Percentiles rank a stretch among this genome's conserved stretches.
These are phyloP conservation scores for Dictyostelium citrinum DNA, from an alignment of 78 protist genomes.

Conservation along the genomic window DNA sequence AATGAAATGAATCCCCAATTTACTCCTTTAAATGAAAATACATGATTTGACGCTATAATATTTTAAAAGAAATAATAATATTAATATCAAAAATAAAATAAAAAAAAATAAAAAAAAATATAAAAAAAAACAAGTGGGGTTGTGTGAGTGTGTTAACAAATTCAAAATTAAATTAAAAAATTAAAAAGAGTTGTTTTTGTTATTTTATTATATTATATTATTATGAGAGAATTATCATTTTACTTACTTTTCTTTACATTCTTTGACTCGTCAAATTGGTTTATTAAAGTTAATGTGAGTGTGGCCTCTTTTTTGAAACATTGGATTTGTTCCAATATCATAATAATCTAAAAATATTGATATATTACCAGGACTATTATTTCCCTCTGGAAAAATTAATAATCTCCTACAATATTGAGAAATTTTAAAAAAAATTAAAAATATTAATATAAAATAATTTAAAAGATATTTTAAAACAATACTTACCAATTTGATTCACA, in stretches of 20 bases:
- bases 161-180: background rate
- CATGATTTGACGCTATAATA: conserved; percentile 58
- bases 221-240: background rate
- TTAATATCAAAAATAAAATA: background rate
- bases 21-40: conserved; percentile 78
- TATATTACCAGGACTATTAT: conserved; percentile 74
- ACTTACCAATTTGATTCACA: conserved; percentile 67
- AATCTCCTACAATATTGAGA: conserved; percentile 12
- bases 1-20: conserved; percentile 76
- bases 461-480: background rate
- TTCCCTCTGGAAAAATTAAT: conserved; percentile 72
- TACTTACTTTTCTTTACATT: conserved; percentile 56
- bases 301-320: conserved; percentile 63
- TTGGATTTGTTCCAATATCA: conserved; percentile 69
- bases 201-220: too few relatives aligned
- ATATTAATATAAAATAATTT: background rate
- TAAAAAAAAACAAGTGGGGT: background rate
- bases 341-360: conserved; percentile 70
- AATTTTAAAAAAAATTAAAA: background rate
- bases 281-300: conserved; percentile 56
- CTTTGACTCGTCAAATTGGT: conserved; percentile 36
- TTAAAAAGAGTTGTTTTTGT: background rate
- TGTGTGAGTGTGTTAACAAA: background rate
- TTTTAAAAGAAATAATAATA: background rate
- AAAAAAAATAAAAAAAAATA: background rate